A percentile compares a stretch with the other conserved stretches of the same genome.
Conservation (phyloP, 2,329 filamentous ascomycete genomes). For the Penicillium occitanis region DNA sequence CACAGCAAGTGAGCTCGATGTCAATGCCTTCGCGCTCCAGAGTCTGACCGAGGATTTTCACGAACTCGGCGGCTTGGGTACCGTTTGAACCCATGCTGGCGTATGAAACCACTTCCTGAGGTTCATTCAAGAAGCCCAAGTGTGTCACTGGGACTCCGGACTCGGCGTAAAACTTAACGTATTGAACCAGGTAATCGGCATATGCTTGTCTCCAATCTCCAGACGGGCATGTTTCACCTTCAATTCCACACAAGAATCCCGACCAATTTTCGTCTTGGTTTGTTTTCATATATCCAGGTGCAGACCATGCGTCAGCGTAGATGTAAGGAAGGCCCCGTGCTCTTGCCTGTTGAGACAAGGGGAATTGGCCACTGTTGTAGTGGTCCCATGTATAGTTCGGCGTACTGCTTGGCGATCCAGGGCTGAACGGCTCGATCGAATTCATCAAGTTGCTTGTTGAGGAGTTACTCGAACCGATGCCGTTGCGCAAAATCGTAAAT, state of each 20-base stretch:
- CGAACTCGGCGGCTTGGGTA: constrained; percentile 53
- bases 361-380: constrained; percentile 54
- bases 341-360: constrained; percentile 52
- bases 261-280: constrained; percentile 47
- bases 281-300: constrained; percentile 55
- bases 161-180: constrained; percentile 45
- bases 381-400: constrained; percentile 50
- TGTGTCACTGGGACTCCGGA: constrained; percentile 43
- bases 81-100: constrained; percentile 51
- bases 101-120: constrained; percentile 42
- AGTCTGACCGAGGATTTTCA: constrained; percentile 48
- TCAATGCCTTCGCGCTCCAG: constrained; percentile 39
- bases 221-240: constrained; percentile 38
- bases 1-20: constrained; percentile 47
- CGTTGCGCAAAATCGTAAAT: constrained; percentile 53
- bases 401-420: constrained; percentile 43
- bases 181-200: constrained; percentile 51
- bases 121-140: constrained; percentile 50
- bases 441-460: constrained; percentile 25
- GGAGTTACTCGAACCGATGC: constrained; percentile 44
- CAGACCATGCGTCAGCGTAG: constrained; percentile 54
- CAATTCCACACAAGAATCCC: constrained; percentile 50
- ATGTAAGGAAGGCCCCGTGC: constrained; percentile 48
- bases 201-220: constrained; percentile 53
- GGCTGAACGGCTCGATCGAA: constrained; percentile 47